Base-by-base conservation (phyloP, 2,329 filamentous ascomycete species). In the Fusarium mundagurra region DNA sequence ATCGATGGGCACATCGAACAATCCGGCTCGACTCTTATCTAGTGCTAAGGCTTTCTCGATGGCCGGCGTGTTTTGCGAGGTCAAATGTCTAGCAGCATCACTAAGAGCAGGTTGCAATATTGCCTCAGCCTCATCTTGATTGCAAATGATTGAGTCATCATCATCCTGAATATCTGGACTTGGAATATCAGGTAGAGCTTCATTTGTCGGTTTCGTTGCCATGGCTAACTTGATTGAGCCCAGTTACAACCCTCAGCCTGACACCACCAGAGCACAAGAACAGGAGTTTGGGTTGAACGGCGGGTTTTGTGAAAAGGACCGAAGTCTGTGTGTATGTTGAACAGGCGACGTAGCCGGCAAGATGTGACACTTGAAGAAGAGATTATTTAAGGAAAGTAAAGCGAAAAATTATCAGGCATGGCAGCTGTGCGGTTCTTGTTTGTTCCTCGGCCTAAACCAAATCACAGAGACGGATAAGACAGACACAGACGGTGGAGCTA, bases 91-190 rank as follows among this genome's bases (percentile, higher is more conserved):
- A 14, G 89, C 90, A 29, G 84, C 84, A 12, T 85, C 84, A 78
- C 89, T 91, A 71, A 92, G 86, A 31, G 89, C 85, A 6, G 89
- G 88, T 77, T 90, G 89, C 57, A 92, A 85, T 51, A 91, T 85
- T 13, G 88, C 89, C 73, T 90, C 88, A 9, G 87, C 89, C 72
- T 88, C 88, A 75, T 91, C 88, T 64, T 88, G 84, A 51, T 88
- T 86, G 57, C 77, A 79, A 33, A 81, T 74, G 24, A 79, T 76
- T n/a, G 72, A 76, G 38, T 73, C 69, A 27, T 67, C 75, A 41
- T 77, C 75, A 20, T 72, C 75, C n/a, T 64, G 60, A 22, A 62
- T 36, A 33, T 73, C 70, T 29, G 61, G 54, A 50, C 43, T 58
- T 36, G 47, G 55, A 17, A 61, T 48, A 59, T 58, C 50, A 39